Percentiles rank a stretch among this genome's conserved stretches.
phyloP scores from a whole-genome alignment of 257 asterid species.

The Solanum ahanhuiri region DNA sequence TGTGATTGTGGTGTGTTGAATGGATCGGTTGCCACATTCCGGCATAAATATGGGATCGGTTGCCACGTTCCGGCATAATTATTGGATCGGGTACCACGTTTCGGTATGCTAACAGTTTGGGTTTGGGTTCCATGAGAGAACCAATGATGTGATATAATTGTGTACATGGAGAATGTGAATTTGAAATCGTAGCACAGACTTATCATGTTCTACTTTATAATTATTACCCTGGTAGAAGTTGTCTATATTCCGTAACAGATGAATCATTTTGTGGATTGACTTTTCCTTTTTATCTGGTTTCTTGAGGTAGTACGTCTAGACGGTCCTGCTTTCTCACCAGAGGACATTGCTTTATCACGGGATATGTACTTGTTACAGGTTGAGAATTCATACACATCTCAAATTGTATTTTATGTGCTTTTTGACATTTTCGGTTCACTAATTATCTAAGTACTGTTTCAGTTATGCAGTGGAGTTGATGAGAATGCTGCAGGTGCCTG shows the following conservation, averaged over 20 bases:
- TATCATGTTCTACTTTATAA: background rate
- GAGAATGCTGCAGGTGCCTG: slow-evolving; percentile 68
- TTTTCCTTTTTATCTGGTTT: slow-evolving; percentile 25
- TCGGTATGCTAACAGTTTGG: too few species aligned
- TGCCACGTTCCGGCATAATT: too few species aligned
- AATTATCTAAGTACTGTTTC: too few species aligned
- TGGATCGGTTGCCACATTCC: too few species aligned
- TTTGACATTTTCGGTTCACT: too few species aligned
- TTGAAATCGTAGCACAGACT: slow-evolving; percentile 24
- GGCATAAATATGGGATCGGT: too few species aligned
- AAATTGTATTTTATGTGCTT: background rate
- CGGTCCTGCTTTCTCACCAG: slow-evolving; percentile 65
- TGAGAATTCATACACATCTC: background rate
- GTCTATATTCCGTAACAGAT: background rate
- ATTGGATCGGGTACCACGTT: too few species aligned
- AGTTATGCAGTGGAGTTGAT: slow-evolving; percentile 86
- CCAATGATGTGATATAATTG: too few species aligned
- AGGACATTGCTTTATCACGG: slow-evolving; percentile 66
- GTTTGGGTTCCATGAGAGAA: too few species aligned
- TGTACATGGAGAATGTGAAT: too few species aligned
- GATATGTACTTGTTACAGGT: slow-evolving; percentile 90
- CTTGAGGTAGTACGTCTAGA: slow-evolving; percentile 88
- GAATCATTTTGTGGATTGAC: background rate
- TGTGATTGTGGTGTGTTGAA: too few species aligned
- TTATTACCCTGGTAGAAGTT: background rate